Base-by-base conservation (phyloP, 2,329 filamentous ascomycete genomes). In the Phaeophleospora eucalypticola region DNA sequence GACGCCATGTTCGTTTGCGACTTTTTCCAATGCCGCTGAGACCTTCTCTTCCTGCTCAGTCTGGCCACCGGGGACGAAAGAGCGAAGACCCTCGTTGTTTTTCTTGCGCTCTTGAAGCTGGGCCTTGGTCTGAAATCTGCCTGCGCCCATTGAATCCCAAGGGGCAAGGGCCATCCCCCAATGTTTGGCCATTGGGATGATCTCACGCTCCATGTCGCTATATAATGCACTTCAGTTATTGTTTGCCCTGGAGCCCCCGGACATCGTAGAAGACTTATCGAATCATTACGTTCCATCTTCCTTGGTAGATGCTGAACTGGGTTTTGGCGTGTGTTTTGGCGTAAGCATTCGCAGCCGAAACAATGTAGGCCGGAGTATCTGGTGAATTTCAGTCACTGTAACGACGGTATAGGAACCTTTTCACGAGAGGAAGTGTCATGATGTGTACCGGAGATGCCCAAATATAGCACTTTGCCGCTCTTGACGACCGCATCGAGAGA, bases 21-120 rank as follows among this genome's bases (percentile, higher is more conserved):
- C 74, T 56, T 79, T 73, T 19, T 78, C 81, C 0, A 89, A 71
- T 0, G 79, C 79, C 20, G 71, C 73, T 41, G 76, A 79, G 29
- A 82, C 71, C 43, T 72, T 73, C 6, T 62, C 65, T 46, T 80
- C 76, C 0, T 76, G 69, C 20, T 78, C 75, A 3, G 48, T 56
- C 38, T 64, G 61, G 17, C 59, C 58, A 0, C 40, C 41, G 18
- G 57, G 54, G 43, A 62, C 46, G 33, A 60, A 46, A 38, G 50
- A 46, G 29, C 63, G 56, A 35, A 66, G 37, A 67, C 45, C 36
- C 65, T 68, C 60, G 46, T 58, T 59, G 44, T 59, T 60, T 56
- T 65, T 64, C 39, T 68, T 68, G 46, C 67, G 71, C 47, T 68
- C 69, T 44, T 76, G 72, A 20, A 74, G 52, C 46, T 76, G 68